Conservation (phyloP, 2,329 filamentous ascomycete species). For the Coleophoma crateriformis region DNA sequence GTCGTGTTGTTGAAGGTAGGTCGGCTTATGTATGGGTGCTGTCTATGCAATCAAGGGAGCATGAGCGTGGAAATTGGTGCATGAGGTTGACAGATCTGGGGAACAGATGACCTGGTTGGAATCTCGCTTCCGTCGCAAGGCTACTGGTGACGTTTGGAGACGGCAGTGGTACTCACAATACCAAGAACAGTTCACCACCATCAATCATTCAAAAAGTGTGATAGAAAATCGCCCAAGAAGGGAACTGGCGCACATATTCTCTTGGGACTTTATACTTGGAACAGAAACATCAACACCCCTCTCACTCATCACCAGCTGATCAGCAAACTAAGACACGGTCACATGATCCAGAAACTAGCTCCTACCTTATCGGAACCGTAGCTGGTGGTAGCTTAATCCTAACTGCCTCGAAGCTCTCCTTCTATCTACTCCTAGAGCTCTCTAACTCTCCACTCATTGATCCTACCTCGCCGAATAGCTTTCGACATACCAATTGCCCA, state of each 20-base stretch:
- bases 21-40: too few relatives aligned
- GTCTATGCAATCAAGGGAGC: too few relatives aligned
- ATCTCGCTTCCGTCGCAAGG: slow-evolving; percentile 1
- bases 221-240: too few relatives aligned
- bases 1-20: too few relatives aligned
- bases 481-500: slow-evolving; percentile 33
- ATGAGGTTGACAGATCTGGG: background rate
- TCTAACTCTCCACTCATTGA: slow-evolving; percentile 3
- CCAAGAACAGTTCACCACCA: too few relatives aligned
- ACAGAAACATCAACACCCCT: too few relatives aligned
- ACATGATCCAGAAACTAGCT: background rate
- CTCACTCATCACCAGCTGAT: too few relatives aligned
- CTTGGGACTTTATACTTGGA: too few relatives aligned
- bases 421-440: slow-evolving; percentile 4
- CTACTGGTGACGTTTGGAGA: background rate
- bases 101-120: background rate
- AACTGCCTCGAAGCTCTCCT: slow-evolving; percentile 6
- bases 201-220: too few relatives aligned
- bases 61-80: too few relatives aligned
- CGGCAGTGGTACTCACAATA: too few relatives aligned
- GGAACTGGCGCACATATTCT: too few relatives aligned
- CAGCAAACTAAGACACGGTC: background rate
- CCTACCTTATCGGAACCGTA: background rate
- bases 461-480: slow-evolving; percentile 3
- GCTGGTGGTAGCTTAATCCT: background rate